A percentile compares a stretch with the other conserved stretches of the same genome.
phyloP scores from a whole-genome alignment of 768 basidiomycete species.

The Rhizopogon rudus region DNA sequence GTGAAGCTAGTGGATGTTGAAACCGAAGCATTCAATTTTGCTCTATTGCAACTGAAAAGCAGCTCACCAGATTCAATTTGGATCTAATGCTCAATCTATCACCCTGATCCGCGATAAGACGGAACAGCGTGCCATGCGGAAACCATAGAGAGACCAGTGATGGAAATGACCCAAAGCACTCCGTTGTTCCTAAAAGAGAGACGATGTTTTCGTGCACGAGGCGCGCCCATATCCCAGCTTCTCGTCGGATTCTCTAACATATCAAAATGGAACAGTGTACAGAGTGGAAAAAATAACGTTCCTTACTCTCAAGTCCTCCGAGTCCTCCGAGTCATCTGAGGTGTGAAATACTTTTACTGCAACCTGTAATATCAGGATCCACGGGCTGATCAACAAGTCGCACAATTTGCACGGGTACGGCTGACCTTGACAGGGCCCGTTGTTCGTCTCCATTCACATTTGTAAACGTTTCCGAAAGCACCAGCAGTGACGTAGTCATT shows the following conservation, averaged over 20 bases:
- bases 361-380: neutral
- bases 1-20: neutral
- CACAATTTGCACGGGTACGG: too few relatives aligned
- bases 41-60: neutral
- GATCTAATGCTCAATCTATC: conserved; percentile 2
- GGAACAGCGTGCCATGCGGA: conserved; percentile 1
- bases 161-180: conserved; percentile 7
- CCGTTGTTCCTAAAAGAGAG: conserved; percentile 8
- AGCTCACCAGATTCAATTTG: conserved; percentile 11
- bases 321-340: neutral
- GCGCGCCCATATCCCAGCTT: conserved; percentile 13
- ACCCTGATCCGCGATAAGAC: conserved; percentile 1
- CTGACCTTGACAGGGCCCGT: neutral
- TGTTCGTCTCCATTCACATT: neutral
- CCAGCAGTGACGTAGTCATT: neutral
- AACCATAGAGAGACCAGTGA: conserved; percentile 15
- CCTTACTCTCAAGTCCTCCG: neutral
- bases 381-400: too few relatives aligned
- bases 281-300: too few relatives aligned
- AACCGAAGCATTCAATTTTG: neutral
- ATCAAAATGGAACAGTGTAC: neutral
- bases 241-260: conserved; percentile 10
- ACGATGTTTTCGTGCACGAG: conserved; percentile 15
- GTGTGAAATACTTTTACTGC: neutral
- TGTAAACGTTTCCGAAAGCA: neutral